These are phyloP conservation scores for Berkeleyomyces rouxiae DNA, from an alignment of 2,329 filamentous ascomycete species.

Conservation along the genomic window DNA sequence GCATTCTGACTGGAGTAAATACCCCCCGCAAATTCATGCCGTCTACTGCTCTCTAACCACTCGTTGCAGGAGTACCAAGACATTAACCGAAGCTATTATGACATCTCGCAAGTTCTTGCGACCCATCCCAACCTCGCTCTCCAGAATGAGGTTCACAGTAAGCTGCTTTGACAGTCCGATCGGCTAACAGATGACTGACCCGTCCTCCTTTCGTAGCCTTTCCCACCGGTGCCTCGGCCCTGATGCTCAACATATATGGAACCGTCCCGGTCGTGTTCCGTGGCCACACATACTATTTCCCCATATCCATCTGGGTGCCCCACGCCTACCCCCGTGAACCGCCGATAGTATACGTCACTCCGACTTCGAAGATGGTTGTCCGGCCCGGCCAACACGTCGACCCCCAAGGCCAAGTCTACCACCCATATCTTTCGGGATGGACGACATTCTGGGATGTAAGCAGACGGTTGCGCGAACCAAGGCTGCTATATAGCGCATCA, in stretches of 20 bases:
- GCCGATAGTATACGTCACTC: constrained; percentile 76
- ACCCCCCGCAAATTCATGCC: neutral
- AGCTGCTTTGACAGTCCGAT: constrained; percentile 18
- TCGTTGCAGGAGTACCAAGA: constrained; percentile 67
- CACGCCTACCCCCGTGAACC: constrained; percentile 75
- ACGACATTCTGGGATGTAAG: constrained; percentile 75
- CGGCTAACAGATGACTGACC: neutral
- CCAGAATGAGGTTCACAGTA: constrained; percentile 91
- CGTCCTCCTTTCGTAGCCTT: constrained; percentile 44
- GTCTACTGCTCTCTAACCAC: neutral
- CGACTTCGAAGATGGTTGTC: constrained; percentile 75
- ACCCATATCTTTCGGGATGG: constrained; percentile 90
- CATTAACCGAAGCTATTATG: constrained; percentile 81
- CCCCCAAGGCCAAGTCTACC: constrained; percentile 82
- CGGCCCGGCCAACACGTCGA: constrained; percentile 90
- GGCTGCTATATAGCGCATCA: constrained; percentile 14
- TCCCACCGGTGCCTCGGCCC: constrained; percentile 69
- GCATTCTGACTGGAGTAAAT: constrained; percentile 61
- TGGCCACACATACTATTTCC: constrained; percentile 78
- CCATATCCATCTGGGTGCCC: constrained; percentile 82
- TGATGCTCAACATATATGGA: constrained; percentile 72
- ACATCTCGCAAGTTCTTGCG: constrained; percentile 68
- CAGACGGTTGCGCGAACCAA: constrained; percentile 18
- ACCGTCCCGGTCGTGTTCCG: constrained; percentile 86
- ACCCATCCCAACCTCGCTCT: constrained; percentile 67